A percentile compares a stretch with the other conserved stretches of the same genome.
Conservation (phyloP, 768 basidiomycete species). For the Collybiopsis luxurians region DNA sequence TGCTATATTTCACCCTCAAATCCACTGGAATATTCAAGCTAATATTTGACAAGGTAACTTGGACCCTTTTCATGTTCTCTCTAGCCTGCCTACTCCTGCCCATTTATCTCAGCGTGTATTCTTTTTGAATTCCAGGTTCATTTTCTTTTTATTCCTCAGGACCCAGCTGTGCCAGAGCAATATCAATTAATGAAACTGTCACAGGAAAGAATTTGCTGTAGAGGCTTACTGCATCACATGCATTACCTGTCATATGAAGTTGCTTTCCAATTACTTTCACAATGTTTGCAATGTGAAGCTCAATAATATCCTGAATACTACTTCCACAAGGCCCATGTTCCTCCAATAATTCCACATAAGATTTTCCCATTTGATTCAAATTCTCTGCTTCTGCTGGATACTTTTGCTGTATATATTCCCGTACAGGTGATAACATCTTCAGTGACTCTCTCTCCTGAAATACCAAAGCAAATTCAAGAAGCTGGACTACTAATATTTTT, state of each 20-base stretch:
- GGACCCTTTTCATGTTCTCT: background rate
- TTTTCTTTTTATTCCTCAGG: background rate
- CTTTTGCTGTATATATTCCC: background rate
- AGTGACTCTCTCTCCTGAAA: background rate
- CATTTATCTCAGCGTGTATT: background rate
- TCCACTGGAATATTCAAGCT: too few species aligned
- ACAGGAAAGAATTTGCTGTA: background rate
- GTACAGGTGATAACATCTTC: background rate
- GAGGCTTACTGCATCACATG: background rate
- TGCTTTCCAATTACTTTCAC: background rate
- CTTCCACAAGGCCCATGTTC: background rate
- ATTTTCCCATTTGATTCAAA: background rate
- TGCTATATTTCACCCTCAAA: background rate
- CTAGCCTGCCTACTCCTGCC: background rate
- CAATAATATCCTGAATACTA: background rate
- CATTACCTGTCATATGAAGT: background rate
- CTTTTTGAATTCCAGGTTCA: background rate
- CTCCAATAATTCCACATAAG: background rate
- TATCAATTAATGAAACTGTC: background rate
- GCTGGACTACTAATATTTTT: background rate
- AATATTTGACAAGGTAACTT: too few species aligned
- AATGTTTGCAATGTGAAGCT: background rate
- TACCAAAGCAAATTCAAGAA: background rate
- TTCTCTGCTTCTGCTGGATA: background rate
- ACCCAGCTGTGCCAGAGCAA: background rate